Percentiles rank a stretch among this genome's conserved stretches.
These are phyloP conservation scores for Penicillium steckii DNA, from an alignment of 495 filamentous ascomycete genomes.

Conservation along the genomic window DNA sequence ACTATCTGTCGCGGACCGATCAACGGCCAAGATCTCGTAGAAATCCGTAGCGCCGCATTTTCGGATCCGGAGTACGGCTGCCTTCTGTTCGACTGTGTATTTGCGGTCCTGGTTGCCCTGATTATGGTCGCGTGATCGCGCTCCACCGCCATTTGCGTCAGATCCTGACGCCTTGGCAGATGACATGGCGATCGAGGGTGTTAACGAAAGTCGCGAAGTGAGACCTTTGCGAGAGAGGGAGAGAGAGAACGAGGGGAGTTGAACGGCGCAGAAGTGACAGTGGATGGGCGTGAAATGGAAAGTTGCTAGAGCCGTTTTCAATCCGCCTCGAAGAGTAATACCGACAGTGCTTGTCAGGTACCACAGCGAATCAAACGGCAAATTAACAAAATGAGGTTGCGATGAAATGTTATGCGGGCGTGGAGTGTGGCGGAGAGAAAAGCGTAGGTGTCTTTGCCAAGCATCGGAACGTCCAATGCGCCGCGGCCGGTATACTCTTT, in stretches of 20 bases:
- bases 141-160: conserved; percentile 58
- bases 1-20: conserved; percentile 68
- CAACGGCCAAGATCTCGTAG: conserved; percentile 86
- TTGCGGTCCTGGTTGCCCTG: conserved; percentile 90
- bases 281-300: conserved; percentile 22
- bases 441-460: conserved; percentile 34
- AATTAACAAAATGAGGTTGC: conserved; percentile 4
- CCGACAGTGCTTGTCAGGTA: conserved; percentile 6
- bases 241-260: conserved; percentile 1
- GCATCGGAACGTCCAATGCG: conserved; percentile 21
- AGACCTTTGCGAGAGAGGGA: not conserved
- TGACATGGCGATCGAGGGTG: conserved; percentile 56
- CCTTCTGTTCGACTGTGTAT: conserved; percentile 86
- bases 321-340: conserved; percentile 14
- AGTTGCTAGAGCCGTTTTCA: conserved; percentile 19
- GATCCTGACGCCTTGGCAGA: conserved; percentile 74
- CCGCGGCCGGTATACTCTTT: conserved; percentile 1
- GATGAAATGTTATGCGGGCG: conserved; percentile 7
- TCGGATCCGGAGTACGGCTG: conserved; percentile 82
- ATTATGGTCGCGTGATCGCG: conserved; percentile 80
- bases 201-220: conserved; percentile 1
- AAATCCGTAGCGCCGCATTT: conserved; percentile 82
- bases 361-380: conserved; percentile 2
- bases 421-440: conserved; percentile 20
- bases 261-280: not conserved